Conservation (phyloP, 768 basidiomycete species). For the Russula ochroleuca region DNA sequence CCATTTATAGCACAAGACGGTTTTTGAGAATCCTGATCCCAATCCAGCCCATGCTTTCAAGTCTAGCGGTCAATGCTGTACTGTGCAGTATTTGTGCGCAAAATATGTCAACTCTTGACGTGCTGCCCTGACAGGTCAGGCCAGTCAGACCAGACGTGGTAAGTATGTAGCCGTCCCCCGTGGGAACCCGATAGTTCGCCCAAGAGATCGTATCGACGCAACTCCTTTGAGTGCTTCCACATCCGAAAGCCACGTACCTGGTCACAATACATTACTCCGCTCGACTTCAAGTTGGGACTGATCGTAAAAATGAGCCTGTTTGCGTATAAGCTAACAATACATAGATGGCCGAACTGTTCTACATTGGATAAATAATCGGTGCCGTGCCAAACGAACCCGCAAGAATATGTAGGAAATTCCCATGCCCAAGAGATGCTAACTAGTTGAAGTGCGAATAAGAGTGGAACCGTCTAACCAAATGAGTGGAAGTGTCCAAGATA, state of each 20-base stretch:
- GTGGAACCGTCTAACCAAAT: background rate
- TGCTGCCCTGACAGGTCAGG: background rate
- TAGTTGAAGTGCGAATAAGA: background rate
- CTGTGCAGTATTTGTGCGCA: background rate
- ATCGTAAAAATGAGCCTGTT: background rate
- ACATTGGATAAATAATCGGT: background rate
- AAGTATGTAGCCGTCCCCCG: background rate
- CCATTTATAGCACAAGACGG: too few relatives aligned
- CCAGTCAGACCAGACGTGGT: background rate
- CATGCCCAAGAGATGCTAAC: background rate
- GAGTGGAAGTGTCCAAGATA: background rate
- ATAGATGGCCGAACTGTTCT: background rate
- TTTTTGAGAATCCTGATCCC: too few relatives aligned
- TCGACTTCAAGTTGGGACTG: background rate
- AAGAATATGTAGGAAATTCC: background rate
- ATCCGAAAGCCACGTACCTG: too few relatives aligned
- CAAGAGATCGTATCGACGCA: too few relatives aligned
- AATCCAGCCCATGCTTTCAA: too few relatives aligned
- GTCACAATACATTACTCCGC: too few relatives aligned
- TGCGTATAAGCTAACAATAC: slow-evolving; percentile 7
- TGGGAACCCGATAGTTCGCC: too few relatives aligned
- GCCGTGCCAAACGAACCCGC: background rate
- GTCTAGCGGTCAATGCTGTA: too few relatives aligned
- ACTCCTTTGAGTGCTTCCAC: too few relatives aligned
- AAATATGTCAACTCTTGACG: background rate